Base-by-base conservation (phyloP, 805 yeast genomes). In the Candida cerambycidarum region DNA sequence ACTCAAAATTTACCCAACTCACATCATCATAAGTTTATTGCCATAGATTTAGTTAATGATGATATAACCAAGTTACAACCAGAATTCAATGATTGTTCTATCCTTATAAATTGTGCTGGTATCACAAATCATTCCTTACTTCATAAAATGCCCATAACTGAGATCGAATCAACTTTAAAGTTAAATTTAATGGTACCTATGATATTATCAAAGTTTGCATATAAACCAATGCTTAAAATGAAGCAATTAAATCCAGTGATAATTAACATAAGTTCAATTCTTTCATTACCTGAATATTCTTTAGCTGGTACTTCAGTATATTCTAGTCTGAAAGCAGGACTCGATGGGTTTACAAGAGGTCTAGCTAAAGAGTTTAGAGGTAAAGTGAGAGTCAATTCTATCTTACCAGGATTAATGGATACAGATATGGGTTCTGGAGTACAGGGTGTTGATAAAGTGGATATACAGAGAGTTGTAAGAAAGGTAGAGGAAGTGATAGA, bases 241-340 rank as follows among this genome's bases (percentile, higher is more conserved):
- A 57, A 39, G 50, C 54, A 42, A 48, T 19, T 16, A 38, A 17
- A 35, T 23, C 70, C 73, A 0, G 47, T 50, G 17, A 77, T 88
- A 11, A 54, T 87, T 24, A 86, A 84, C 54, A 61, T 88, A 1
- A 77, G 92, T 2, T 85, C 95, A 0, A 71, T 83, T 6, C 62
- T 88, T 16, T 79, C 84, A 0, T 34, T 65, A 3, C 63, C 71
- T 0, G 57, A 58, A 9, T 38, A 51, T 4, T 47, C 52, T 1
- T 47, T 67, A 0, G 72, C 75, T 3, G 95, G 95, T 1, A 73
- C 89, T 0, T 48, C 79, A 0, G 82, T 82, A 0, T 88, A 88
- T 52, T 65, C 83, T 0, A 85, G 89, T 0, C 67, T 84, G 41
- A 88, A 88, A 55, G 81, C 83, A 0, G 96, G 89, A 0, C 54